Evolutionary conservation across 225 moss, liverwort and hornwort species (phyloP).

Genomic region (Physcomitrellopsis africana): DNA sequence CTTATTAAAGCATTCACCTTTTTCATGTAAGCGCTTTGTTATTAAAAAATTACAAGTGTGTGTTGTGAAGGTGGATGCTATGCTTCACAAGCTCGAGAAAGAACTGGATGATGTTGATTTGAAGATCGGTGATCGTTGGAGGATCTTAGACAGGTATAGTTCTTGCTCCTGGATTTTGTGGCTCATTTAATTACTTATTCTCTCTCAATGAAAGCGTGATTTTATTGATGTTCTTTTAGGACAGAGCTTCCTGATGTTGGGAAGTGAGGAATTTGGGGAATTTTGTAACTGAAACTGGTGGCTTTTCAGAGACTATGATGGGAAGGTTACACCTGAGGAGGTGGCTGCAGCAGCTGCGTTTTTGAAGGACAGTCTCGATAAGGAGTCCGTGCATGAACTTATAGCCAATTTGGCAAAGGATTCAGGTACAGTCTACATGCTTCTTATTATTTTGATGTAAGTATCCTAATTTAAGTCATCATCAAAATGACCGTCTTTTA

Average conservation of each 20-base stretch:
- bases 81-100: constrained; percentile 99
- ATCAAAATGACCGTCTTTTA: neutral
- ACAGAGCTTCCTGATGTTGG: neutral
- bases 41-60: constrained; percentile 12
- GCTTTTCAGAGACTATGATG: constrained; percentile 86
- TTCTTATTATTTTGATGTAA: neutral
- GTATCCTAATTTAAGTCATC: neutral
- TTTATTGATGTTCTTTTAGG: neutral
- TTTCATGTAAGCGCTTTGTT: neutral
- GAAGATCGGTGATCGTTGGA: constrained; percentile 98
- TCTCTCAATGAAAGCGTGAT: neutral
- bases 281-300: constrained; percentile 18
- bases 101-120: constrained; percentile 98
- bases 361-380: constrained; percentile 97
- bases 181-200: neutral
- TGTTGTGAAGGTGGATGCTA: constrained; percentile 78
- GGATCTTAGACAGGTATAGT: constrained; percentile 86
- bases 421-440: constrained; percentile 56
- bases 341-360: constrained; percentile 95
- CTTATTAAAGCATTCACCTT: constrained; percentile 9
- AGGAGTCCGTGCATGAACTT: constrained; percentile 91
- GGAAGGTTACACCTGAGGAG: constrained; percentile 97
- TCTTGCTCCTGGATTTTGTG: neutral
- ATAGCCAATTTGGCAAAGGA: constrained; percentile 97
- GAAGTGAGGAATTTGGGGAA: neutral